Conservation (phyloP, 2,329 filamentous ascomycete genomes). For the Corinectria fuckeliana region DNA sequence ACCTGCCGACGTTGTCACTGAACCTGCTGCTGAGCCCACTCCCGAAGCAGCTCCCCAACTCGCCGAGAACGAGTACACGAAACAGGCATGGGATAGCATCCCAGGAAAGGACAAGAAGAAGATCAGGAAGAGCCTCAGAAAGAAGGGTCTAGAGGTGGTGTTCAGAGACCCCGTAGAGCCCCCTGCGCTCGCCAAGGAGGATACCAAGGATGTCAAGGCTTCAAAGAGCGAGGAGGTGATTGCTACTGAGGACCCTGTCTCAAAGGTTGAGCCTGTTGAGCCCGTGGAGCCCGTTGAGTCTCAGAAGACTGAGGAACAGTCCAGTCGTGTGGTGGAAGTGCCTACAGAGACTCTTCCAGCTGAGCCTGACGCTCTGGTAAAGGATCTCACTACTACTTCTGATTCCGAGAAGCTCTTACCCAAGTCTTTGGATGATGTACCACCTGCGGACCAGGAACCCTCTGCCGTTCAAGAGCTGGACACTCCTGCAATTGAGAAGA, state of each 20-base stretch:
- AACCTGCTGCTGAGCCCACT: background rate
- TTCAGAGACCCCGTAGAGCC: constrained; percentile 20
- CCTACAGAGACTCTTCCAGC: background rate
- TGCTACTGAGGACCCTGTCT: background rate
- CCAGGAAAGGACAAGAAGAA: constrained; percentile 33
- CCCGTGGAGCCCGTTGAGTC: background rate
- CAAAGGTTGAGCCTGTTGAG: constrained; percentile 6
- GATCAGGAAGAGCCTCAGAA: constrained; percentile 34
- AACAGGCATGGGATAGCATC: constrained; percentile 30
- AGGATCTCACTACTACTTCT: background rate
- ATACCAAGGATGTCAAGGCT: background rate
- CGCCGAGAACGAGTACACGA: constrained; percentile 32
- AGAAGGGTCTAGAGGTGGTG: constrained; percentile 30
- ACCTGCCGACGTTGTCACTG: background rate
- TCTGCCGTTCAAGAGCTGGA: constrained; percentile 1
- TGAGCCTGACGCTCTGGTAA: constrained; percentile 2
- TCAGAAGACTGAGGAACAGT: background rate
- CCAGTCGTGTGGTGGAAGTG: background rate
- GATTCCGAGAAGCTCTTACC: constrained; percentile 1
- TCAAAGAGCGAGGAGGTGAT: background rate
- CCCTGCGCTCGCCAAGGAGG: background rate
- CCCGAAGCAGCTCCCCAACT: background rate
- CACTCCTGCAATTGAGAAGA: background rate
- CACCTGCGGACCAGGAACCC: background rate
- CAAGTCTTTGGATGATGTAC: constrained; percentile 1